Conservation (phyloP, 2,329 filamentous ascomycete genomes). For the Colletotrichum lini region DNA sequence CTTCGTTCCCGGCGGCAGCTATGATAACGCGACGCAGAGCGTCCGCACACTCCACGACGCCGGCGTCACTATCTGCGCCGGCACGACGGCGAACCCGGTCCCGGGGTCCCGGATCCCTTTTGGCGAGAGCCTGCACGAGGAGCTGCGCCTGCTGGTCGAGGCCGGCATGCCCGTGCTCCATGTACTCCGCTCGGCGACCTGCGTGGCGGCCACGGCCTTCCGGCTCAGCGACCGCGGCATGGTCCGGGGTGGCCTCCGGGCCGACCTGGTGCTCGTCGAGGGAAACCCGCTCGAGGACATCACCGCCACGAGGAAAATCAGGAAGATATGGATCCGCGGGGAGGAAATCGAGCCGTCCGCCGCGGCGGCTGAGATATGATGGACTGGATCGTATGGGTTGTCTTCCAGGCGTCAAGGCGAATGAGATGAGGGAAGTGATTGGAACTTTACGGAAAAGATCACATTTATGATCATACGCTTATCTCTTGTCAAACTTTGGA, state of each 20-base stretch:
- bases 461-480: no score
- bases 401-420: no score
- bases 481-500: no score
- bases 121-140: constrained; percentile 45
- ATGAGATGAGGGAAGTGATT: no score
- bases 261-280: constrained; percentile 50
- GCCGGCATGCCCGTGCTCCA: constrained; percentile 43
- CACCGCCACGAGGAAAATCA: constrained; percentile 45
- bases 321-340: constrained; percentile 49
- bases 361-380: no score
- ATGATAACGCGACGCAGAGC: constrained; percentile 45
- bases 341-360: no score
- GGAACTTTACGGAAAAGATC: no score
- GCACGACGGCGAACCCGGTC: constrained; percentile 49
- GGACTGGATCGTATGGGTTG: no score
- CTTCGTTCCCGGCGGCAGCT: constrained; percentile 38
- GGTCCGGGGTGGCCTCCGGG: constrained; percentile 46
- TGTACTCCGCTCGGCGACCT: constrained; percentile 44
- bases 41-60: constrained; percentile 47
- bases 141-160: constrained; percentile 45
- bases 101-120: constrained; percentile 34
- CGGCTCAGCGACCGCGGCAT: constrained; percentile 47
- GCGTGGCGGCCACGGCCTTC: constrained; percentile 43
- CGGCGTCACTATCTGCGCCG: constrained; percentile 50
- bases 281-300: constrained; percentile 50